A percentile compares a stretch with the other conserved stretches of the same genome.
These are phyloP conservation scores for Olyra latifolia DNA, from an alignment of 176 grass and related monocot species.

Conservation along the genomic window DNA sequence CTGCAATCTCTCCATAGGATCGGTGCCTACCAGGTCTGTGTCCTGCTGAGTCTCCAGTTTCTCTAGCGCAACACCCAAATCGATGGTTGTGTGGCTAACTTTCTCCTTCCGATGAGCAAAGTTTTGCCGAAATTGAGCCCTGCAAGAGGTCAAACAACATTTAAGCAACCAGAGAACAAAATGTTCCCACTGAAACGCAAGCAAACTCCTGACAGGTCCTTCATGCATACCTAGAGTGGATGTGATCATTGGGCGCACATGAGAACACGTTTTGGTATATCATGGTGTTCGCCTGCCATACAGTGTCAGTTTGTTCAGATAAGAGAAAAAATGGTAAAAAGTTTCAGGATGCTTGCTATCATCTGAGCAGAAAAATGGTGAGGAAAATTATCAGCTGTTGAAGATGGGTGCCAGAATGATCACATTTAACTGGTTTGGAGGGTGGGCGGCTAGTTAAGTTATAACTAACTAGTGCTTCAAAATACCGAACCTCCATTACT, in stretches of 20 bases:
- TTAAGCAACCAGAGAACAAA: conserved; percentile 18
- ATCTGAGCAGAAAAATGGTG: not conserved
- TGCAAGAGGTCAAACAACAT: conserved; percentile 33
- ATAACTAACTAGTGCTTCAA: not conserved
- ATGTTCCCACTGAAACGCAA: conserved; percentile 6
- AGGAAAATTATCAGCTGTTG: not conserved
- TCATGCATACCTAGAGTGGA: conserved; percentile 72
- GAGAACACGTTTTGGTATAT: conserved; percentile 96
- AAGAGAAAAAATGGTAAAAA: not conserved
- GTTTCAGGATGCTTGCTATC: not conserved
- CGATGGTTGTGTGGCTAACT: conserved; percentile 81
- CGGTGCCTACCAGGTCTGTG: conserved; percentile 38
- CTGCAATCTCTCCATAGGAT: conserved; percentile 70
- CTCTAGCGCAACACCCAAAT: conserved; percentile 78
- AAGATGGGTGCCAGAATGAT: conserved; percentile 8
- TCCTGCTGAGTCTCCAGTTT: conserved; percentile 59
- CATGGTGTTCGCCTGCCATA: conserved; percentile 78
- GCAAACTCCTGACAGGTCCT: not conserved
- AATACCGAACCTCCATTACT: conserved; percentile 15
- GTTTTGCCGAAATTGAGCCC: conserved; percentile 75
- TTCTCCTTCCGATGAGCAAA: conserved; percentile 75
- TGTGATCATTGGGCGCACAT: conserved; percentile 90
- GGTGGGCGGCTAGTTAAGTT: not conserved
- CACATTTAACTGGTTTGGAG: not conserved
- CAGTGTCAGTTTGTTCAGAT: conserved; percentile 23